phyloP scores from a whole-genome alignment of 2,329 filamentous ascomycete species.

The Elsinoe fawcettii region DNA sequence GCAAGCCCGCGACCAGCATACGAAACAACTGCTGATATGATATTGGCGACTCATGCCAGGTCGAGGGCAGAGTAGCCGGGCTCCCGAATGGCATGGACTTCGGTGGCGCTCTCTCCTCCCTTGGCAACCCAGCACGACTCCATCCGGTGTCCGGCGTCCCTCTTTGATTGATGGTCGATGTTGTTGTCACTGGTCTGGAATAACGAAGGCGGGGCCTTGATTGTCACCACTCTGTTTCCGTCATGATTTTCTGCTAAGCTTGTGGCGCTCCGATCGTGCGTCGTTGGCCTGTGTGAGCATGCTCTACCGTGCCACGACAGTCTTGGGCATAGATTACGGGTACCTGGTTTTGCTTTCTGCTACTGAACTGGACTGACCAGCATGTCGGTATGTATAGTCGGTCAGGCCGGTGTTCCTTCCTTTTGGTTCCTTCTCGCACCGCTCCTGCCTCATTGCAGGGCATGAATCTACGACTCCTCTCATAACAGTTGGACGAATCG shows the following conservation, averaged over 20 bases:
- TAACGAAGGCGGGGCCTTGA: background rate
- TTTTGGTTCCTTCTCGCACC: background rate
- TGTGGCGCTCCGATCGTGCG: background rate
- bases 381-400: background rate
- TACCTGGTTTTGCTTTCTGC: background rate
- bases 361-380: background rate
- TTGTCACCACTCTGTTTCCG: background rate
- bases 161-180: background rate
- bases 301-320: background rate
- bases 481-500: background rate
- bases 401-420: background rate
- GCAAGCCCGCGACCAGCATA: background rate
- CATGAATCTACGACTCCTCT: background rate
- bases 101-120: background rate
- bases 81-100: background rate
- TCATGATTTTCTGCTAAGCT: background rate
- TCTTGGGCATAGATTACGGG: background rate
- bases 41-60: background rate
- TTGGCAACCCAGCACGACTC: background rate
- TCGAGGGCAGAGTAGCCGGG: background rate
- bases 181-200: background rate
- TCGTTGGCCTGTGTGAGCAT: background rate
- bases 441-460: background rate
- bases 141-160: background rate
- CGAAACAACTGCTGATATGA: background rate